Evolutionary conservation across 768 basidiomycete species (phyloP), one percentile per base, ranked within the genome.

Genomic region (Boletus bicolor): DNA sequence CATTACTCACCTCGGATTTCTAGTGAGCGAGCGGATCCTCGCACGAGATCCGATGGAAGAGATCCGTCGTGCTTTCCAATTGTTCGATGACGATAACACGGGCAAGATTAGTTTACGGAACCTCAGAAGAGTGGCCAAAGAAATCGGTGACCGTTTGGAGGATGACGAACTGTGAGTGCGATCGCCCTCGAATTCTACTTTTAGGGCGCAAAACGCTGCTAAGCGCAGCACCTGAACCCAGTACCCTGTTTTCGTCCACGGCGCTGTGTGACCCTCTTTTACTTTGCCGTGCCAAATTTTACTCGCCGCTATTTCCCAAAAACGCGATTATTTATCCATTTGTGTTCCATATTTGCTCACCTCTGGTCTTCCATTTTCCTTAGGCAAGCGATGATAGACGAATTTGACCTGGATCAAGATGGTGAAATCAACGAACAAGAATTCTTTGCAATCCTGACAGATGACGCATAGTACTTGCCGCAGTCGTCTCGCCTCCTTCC

Each of bases 331-430:
- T 56, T 55, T 46, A 52, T 21, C 51, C 34, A 53, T 60, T 49
- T 17, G n/a, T 35, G 42, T 62, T 64, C 63, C 57, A 32, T 61
- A 65, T 72, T 68, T 72, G 61, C 63, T 72, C 59, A 72, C 56
- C 66, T 63, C 64, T 61, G 37, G 37, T 66, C 63, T 68, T 66
- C 62, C 62, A 56, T 64, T 61, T 54, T 62, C 55, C 63, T 38
- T 63, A 98, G 96, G 62, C 94, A 98, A 85, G 97, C 97, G 24
- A 99, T 99, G 97, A 99, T 99, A 68, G 97, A 99, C 65, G 97
- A 99, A 74, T 99, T 99, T 68, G 97, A 99, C 73, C 84, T 99
- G 26, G 97, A 99, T 75, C 88, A 93, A 70, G 97, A 99, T 62
- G 94, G 95, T 30, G 96, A 96, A 76, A 98, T 98, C 71, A 94